A percentile compares a stretch with the other conserved stretches of the same genome.
Conservation (phyloP, 345 rosid genomes). For the Clarkia xantiana region DNA sequence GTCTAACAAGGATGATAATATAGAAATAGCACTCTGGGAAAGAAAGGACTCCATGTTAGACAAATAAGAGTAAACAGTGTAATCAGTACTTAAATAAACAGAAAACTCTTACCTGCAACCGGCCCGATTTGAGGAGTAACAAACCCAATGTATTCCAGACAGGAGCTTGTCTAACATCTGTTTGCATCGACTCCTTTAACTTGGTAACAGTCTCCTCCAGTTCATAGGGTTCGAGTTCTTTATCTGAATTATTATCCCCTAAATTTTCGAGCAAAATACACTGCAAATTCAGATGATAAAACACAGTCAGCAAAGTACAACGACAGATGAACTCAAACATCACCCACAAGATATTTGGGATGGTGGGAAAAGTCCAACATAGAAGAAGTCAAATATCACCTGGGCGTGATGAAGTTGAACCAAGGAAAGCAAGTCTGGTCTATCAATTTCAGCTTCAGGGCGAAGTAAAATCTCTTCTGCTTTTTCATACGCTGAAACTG, state of each 20-base stretch:
- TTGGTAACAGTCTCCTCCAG: conserved; percentile 63
- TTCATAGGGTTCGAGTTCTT: conserved; percentile 71
- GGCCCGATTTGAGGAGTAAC: conserved; percentile 79
- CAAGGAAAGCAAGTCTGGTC: conserved; percentile 82
- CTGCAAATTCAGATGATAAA: conserved; percentile 25
- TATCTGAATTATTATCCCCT: conserved; percentile 44
- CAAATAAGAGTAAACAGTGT: conserved; percentile 7
- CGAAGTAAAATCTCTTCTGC: conserved; percentile 76
- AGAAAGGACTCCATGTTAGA: conserved; percentile 9
- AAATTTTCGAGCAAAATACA: conserved; percentile 61
- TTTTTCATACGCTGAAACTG: conserved; percentile 73
- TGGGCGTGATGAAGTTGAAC: conserved; percentile 96
- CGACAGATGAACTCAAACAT: conserved; percentile 8
- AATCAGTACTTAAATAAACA: background rate
- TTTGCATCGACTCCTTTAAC: conserved; percentile 57
- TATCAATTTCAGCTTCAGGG: conserved; percentile 69
- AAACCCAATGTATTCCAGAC: conserved; percentile 85
- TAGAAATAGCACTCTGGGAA: conserved; percentile 61
- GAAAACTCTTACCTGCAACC: conserved; percentile 43
- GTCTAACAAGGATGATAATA: conserved; percentile 55
- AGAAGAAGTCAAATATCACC: conserved; percentile 32
- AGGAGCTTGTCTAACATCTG: conserved; percentile 60
- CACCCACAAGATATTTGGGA: conserved; percentile 22
- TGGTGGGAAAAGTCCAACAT: background rate
- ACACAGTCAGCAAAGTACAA: conserved; percentile 7